Evolutionary conservation across 805 yeast genomes (phyloP).

Genomic region (Pichia thaimueangensis): DNA sequence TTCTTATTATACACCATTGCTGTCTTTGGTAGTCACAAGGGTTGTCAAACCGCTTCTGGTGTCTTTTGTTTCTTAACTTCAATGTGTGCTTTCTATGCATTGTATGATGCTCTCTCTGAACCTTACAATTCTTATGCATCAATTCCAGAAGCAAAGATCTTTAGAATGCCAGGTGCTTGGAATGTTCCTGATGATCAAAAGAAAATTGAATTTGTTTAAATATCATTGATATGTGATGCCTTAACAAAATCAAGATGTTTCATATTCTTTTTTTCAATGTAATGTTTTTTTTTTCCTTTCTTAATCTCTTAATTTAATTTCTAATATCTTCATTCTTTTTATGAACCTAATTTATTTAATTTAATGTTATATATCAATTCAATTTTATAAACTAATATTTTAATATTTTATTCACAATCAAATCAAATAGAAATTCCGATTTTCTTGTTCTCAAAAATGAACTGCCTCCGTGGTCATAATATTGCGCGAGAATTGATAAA

Average conservation of each 20-base stretch:
- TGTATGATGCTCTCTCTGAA: conserved; percentile 33
- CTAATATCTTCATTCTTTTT: too few species aligned
- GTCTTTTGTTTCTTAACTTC: conserved; percentile 36
- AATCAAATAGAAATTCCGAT: too few species aligned
- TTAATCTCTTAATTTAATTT: too few species aligned
- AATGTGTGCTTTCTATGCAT: conserved; percentile 36
- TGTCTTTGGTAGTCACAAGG: conserved; percentile 30
- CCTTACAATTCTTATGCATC: conserved; percentile 18
- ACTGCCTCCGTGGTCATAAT: too few species aligned
- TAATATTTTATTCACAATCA: too few species aligned
- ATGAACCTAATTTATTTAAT: too few species aligned
- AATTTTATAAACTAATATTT: too few species aligned
- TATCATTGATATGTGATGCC: too few species aligned
- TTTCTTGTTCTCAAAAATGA: too few species aligned
- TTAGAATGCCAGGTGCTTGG: conserved; percentile 27
- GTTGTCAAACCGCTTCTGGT: conserved; percentile 35
- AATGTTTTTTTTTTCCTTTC: background rate
- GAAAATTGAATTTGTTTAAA: conserved; percentile 18
- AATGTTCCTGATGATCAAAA: conserved; percentile 18
- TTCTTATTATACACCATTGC: conserved; percentile 36
- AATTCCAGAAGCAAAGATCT: conserved; percentile 20
- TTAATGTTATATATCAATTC: too few species aligned
- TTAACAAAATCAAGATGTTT: too few species aligned
- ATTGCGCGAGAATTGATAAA: too few species aligned
- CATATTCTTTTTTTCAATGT: background rate